A percentile compares a stretch with the other conserved stretches of the same genome.
These are phyloP conservation scores for Eucalyptus marginata DNA, from an alignment of 345 rosid genomes.

Conservation along the genomic window DNA sequence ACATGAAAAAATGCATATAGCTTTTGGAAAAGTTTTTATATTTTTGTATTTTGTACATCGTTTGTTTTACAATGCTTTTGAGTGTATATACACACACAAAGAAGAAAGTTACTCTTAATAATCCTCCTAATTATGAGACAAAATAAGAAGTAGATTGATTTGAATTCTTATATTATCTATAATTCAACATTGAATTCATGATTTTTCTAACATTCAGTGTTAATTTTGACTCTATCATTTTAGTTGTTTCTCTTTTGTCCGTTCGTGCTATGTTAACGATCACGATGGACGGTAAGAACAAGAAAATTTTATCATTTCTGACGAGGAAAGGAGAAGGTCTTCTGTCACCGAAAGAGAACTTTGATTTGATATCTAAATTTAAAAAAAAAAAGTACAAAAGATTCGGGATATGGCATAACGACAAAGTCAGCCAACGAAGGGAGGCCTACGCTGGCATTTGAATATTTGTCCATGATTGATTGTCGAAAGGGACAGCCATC, in stretches of 20 bases:
- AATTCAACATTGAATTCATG: neutral
- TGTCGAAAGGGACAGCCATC: neutral
- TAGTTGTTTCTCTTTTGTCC: neutral
- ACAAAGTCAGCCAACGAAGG: neutral
- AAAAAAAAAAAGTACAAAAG: neutral
- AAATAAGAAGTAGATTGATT: too few species aligned
- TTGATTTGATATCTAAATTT: neutral
- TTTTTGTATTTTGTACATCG: neutral
- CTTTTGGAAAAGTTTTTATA: neutral
- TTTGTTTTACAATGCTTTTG: too few species aligned
- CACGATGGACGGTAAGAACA: neutral
- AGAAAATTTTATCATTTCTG: neutral
- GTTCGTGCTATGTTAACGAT: neutral
- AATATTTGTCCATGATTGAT: neutral
- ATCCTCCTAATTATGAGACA: neutral
- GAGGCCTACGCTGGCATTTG: neutral
- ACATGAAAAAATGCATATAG: neutral
- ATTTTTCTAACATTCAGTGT: neutral
- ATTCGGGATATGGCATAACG: neutral
- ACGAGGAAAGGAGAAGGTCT: neutral
- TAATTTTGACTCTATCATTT: neutral
- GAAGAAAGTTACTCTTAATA: too few species aligned
- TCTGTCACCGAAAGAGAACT: neutral
- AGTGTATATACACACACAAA: too few species aligned
- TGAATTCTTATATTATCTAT: rapidly evolving